These are phyloP conservation scores for Metschnikowia cerradonensis DNA, from an alignment of 805 yeast species.

Conservation along the genomic window DNA sequence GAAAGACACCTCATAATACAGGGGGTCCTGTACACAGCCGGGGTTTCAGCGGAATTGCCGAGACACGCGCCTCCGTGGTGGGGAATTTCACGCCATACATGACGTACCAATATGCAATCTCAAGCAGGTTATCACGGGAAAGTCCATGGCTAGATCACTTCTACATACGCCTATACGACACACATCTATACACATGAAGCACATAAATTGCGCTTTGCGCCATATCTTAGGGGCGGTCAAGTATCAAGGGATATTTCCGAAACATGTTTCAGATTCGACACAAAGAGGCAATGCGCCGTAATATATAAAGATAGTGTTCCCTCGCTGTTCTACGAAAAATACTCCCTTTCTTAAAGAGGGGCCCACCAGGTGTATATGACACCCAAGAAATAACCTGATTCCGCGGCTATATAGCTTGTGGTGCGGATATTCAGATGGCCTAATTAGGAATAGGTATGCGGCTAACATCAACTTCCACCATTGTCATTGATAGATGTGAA, in stretches of 20 bases:
- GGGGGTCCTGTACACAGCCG: neutral
- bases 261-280: neutral
- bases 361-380: neutral
- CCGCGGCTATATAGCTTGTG: neutral
- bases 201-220: neutral
- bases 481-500: neutral
- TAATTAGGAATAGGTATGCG: neutral
- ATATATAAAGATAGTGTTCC: neutral
- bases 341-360: neutral
- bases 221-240: neutral
- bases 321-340: neutral
- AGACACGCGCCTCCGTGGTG: neutral
- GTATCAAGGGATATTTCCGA: neutral
- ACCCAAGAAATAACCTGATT: neutral
- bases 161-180: neutral
- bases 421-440: neutral
- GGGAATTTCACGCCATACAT: neutral
- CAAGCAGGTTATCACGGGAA: neutral
- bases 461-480: neutral
- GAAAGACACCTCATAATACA: neutral
- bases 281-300: neutral
- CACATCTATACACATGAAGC: neutral
- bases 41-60: neutral
- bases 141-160: neutral
- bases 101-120: neutral